phyloP scores from a whole-genome alignment of 2,329 filamentous ascomycete species.

The Esteya vermicola region DNA sequence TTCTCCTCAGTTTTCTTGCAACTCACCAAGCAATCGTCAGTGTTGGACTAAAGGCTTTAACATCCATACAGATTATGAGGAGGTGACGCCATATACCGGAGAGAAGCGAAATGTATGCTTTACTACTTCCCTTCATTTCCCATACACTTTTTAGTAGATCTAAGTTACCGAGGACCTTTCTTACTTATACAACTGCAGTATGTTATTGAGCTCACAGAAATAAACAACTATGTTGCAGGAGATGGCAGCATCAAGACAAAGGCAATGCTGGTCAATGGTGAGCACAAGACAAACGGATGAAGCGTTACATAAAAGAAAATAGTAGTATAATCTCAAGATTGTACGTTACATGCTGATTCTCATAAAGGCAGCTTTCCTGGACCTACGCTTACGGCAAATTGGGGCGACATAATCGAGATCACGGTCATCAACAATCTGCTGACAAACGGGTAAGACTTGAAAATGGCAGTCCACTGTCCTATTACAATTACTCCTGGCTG shows the following conservation, averaged over 20 bases:
- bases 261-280: constrained; percentile 13
- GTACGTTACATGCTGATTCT: too few species aligned
- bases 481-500: too few species aligned
- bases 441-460: constrained; percentile 19
- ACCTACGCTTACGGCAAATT: constrained; percentile 16
- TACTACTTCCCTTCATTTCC: neutral
- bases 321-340: too few species aligned
- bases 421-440: constrained; percentile 50
- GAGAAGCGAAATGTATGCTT: constrained; percentile 4
- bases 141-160: neutral
- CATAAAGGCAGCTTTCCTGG: constrained; percentile 5
- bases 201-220: constrained; percentile 9
- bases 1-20: constrained; percentile 5
- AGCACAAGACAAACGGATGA: neutral
- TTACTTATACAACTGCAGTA: constrained; percentile 4
- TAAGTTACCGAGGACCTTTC: neutral
- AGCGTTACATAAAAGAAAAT: too few species aligned
- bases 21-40: constrained; percentile 8
- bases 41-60: constrained; percentile 12
- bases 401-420: constrained; percentile 39
- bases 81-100: constrained; percentile 8
- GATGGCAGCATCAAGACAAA: constrained; percentile 10
- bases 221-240: constrained; percentile 9
- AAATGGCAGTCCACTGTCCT: neutral
- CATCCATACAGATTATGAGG: constrained; percentile 13